A percentile compares a stretch with the other conserved stretches of the same genome.
Evolutionary conservation across 2,329 filamentous ascomycete species (phyloP).

Genomic region (Penicillium sp.): DNA sequence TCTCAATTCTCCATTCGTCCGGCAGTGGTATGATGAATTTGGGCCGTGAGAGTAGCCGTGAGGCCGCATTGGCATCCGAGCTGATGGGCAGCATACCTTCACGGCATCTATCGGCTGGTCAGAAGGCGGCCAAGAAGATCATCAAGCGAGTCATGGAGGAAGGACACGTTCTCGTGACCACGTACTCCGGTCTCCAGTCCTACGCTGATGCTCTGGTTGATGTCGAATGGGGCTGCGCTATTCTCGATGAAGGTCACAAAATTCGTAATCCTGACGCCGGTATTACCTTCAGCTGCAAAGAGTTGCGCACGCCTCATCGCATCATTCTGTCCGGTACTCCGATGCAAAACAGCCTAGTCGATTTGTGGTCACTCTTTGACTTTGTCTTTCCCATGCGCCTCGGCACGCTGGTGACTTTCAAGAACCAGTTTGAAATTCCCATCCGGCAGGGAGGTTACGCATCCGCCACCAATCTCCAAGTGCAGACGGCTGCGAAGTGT

Average conservation of each 20-base stretch:
- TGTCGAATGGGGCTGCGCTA: conserved; percentile 85
- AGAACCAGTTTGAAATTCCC: conserved; percentile 85
- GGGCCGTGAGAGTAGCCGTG: conserved; percentile 52
- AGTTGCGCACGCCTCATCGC: conserved; percentile 80
- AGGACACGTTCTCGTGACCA: conserved; percentile 91
- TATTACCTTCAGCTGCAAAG: conserved; percentile 92
- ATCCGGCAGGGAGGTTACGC: conserved; percentile 92
- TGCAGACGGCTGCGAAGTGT: conserved; percentile 90
- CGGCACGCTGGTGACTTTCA: conserved; percentile 84
- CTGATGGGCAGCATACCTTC: conserved; percentile 43
- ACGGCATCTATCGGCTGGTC: conserved; percentile 45
- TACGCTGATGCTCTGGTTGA: conserved; percentile 78
- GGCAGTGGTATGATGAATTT: conserved; percentile 94
- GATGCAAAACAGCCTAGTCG: conserved; percentile 93
- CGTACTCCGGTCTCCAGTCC: conserved; percentile 90
- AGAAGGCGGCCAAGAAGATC: conserved; percentile 69
- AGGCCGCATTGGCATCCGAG: conserved; percentile 57
- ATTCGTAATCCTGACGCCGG: conserved; percentile 94
- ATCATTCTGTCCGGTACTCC: conserved; percentile 94
- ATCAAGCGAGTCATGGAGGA: conserved; percentile 74
- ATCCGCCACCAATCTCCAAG: conserved; percentile 87
- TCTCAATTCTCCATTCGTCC: conserved; percentile 90
- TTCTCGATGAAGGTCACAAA: conserved; percentile 95
- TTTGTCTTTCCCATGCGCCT: conserved; percentile 96
- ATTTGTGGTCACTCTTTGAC: conserved; percentile 96